These are phyloP conservation scores for Exophiala sp. DNA, from an alignment of 2,329 filamentous ascomycete species.

Conservation along the genomic window DNA sequence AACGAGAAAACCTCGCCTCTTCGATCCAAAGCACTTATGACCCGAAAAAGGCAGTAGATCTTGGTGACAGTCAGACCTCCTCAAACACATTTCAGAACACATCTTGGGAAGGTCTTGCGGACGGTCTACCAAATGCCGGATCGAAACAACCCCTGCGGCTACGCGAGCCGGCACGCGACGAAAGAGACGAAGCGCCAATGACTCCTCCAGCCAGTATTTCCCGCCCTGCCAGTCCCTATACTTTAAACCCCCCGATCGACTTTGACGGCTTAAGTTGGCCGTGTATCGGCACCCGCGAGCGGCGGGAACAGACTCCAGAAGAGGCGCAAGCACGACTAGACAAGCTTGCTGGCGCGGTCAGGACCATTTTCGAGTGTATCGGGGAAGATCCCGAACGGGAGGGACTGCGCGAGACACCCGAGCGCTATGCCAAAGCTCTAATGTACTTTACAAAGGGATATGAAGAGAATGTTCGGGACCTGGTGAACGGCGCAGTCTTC, in stretches of 20 bases:
- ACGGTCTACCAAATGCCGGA: constrained; percentile 13
- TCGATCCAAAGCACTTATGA: constrained; percentile 55
- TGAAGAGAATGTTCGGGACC: constrained; percentile 84
- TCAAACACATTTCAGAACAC: constrained; percentile 11
- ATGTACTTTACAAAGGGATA: constrained; percentile 96
- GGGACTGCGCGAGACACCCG: constrained; percentile 61
- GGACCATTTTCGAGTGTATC: constrained; percentile 60
- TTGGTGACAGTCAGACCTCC: constrained; percentile 32
- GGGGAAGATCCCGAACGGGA: constrained; percentile 61
- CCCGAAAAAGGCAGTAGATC: constrained; percentile 43
- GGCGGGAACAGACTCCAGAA: constrained; percentile 53
- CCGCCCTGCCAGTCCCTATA: constrained; percentile 47
- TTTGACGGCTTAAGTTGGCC: constrained; percentile 50
- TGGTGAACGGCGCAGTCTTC: constrained; percentile 91
- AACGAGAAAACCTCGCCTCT: constrained; percentile 53
- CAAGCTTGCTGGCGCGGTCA: constrained; percentile 58
- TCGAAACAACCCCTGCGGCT: constrained; percentile 27
- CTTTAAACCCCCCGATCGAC: constrained; percentile 45
- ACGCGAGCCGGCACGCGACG: constrained; percentile 49
- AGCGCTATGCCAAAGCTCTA: constrained; percentile 90
- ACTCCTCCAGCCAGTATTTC: constrained; percentile 50
- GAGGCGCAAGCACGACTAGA: constrained; percentile 52
- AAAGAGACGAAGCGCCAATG: constrained; percentile 46
- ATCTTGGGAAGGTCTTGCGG: constrained; percentile 23
- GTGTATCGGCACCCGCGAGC: constrained; percentile 45